Evolutionary conservation across 2,329 filamentous ascomycete genomes (phyloP).

Genomic region (Nigrospora sphaerica): DNA sequence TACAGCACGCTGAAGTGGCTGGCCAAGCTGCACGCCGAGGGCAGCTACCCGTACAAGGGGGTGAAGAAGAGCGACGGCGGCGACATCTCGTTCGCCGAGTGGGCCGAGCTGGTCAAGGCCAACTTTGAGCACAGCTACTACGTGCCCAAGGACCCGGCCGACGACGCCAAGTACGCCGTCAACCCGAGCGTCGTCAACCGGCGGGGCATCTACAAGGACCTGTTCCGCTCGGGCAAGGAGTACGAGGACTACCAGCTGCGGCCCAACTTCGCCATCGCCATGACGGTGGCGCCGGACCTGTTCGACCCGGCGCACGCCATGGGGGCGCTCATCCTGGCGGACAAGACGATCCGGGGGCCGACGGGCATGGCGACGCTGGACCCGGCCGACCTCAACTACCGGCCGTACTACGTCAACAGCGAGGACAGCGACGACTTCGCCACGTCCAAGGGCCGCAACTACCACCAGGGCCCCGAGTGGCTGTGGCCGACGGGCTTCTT

Average conservation of each 20-base stretch:
- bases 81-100: constrained; percentile 63
- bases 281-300: constrained; percentile 85
- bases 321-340: constrained; percentile 70
- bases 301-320: constrained; percentile 77
- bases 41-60: constrained; percentile 64
- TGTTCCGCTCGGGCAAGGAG: constrained; percentile 89
- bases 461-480: constrained; percentile 98
- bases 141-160: constrained; percentile 60
- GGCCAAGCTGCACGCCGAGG: constrained; percentile 55
- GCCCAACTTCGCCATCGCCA: constrained; percentile 89
- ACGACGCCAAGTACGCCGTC: constrained; percentile 74
- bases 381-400: constrained; percentile 85
- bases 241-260: constrained; percentile 97
- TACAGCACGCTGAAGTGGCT: constrained; percentile 89
- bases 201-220: constrained; percentile 94
- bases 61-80: constrained; percentile 59
- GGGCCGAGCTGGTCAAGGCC: constrained; percentile 71
- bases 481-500: constrained; percentile 97
- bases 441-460: constrained; percentile 91
- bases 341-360: constrained; percentile 74
- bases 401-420: constrained; percentile 89
- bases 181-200: constrained; percentile 77
- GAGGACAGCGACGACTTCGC: constrained; percentile 89
- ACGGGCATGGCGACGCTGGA: constrained; percentile 95
- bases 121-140: constrained; percentile 95